phyloP scores from a whole-genome alignment of 345 rosid genomes.

The Carallia pectinifolia region DNA sequence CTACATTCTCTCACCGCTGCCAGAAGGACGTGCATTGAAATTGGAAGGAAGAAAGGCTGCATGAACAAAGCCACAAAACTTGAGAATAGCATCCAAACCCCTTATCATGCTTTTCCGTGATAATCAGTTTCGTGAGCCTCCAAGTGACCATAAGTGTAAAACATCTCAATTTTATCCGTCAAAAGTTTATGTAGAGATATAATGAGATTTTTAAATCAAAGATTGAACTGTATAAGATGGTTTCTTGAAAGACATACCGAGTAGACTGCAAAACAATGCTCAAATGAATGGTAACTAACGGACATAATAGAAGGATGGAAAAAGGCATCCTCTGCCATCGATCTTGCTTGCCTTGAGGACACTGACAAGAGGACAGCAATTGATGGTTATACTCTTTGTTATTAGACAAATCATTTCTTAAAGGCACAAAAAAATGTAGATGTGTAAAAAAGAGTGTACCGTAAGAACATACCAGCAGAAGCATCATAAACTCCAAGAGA shows the following conservation, averaged over 20 bases:
- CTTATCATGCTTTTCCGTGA: background rate
- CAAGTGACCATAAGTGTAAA: background rate
- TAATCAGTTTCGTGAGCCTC: background rate
- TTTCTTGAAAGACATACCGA: conserved; percentile 49
- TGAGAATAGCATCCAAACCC: too few species aligned
- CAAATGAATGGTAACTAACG: conserved; percentile 93
- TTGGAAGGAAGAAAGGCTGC: conserved; percentile 95
- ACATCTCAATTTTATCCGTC: background rate
- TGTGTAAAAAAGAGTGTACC: background rate
- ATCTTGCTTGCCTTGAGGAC: conserved; percentile 84
- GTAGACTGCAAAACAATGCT: conserved; percentile 95
- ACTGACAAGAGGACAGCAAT: conserved; percentile 39
- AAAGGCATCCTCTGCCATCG: conserved; percentile 93
- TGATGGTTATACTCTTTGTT: conserved; percentile 12
- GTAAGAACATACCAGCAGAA: conserved; percentile 65
- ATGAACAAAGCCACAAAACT: background rate
- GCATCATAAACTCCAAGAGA: conserved; percentile 64
- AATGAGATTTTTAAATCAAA: background rate
- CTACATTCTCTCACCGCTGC: conserved; percentile 83
- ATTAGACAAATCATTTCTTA: background rate
- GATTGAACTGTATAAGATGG: background rate
- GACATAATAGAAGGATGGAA: conserved; percentile 91
- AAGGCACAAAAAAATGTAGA: background rate
- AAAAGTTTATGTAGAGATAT: background rate
- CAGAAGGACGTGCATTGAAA: conserved; percentile 61